A percentile compares a stretch with the other conserved stretches of the same genome.
Evolutionary conservation across 805 yeast species (phyloP).

Genomic region (Cyberlindnera misumaiensis): DNA sequence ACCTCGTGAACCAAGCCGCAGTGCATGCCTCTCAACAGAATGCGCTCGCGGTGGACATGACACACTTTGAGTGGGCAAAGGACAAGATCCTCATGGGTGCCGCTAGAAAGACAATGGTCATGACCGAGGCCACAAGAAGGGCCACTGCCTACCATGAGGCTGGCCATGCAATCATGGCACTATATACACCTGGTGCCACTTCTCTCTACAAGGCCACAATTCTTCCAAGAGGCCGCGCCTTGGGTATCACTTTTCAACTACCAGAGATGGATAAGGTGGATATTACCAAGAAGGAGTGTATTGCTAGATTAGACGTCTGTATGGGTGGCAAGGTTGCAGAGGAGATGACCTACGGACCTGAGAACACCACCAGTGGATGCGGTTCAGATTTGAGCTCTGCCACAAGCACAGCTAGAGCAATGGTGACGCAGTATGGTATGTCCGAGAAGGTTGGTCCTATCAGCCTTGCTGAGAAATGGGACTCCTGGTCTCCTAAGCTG

Average conservation of each 20-base stretch:
- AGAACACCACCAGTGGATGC: constrained; percentile 93
- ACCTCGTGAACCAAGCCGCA: constrained; percentile 96
- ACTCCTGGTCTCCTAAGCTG: constrained; percentile 84
- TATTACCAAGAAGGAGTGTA: constrained; percentile 81
- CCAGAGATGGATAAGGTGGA: constrained; percentile 98
- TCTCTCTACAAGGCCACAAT: constrained; percentile 95
- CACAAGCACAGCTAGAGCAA: constrained; percentile 87
- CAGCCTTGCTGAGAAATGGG: constrained; percentile 85
- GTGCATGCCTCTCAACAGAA: constrained; percentile 90
- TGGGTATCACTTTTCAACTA: constrained; percentile 94
- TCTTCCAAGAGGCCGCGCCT: constrained; percentile 92
- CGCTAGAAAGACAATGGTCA: constrained; percentile 94
- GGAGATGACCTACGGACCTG: constrained; percentile 84
- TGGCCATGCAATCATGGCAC: constrained; percentile 97
- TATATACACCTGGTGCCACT: constrained; percentile 90
- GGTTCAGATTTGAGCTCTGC: constrained; percentile 87
- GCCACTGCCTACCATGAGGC: constrained; percentile 99
- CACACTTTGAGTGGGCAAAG: constrained; percentile 97
- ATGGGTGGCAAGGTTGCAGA: constrained; percentile 99
- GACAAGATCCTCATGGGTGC: constrained; percentile 98
- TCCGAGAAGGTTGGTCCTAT: constrained; percentile 91
- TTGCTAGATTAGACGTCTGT: constrained; percentile 90
- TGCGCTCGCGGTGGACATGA: constrained; percentile 85
- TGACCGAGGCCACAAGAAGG: constrained; percentile 88
- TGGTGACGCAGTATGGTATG: constrained; percentile 98